phyloP scores from a whole-genome alignment of 345 rosid genomes.

The Gossypium mustelinum region DNA sequence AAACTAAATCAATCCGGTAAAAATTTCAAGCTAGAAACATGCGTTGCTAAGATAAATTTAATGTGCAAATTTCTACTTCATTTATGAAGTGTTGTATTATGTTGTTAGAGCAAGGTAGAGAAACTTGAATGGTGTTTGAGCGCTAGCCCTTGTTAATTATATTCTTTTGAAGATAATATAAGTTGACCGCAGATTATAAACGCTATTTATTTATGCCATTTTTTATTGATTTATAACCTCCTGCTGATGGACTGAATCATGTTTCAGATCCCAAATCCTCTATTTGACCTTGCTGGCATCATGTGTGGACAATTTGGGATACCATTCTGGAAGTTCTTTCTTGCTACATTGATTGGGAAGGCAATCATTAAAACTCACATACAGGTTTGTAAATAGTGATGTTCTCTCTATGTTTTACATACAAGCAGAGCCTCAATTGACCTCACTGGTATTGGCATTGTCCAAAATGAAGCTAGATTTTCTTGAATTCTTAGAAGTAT shows the following conservation, averaged over 20 bases:
- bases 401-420: not conserved
- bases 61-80: not conserved
- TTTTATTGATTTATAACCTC: not conserved
- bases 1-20: not conserved
- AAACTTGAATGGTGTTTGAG: not conserved
- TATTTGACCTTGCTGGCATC: conserved; percentile 98
- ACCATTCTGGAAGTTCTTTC: conserved; percentile 85
- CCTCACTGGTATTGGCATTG: not conserved
- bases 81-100: not conserved
- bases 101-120: not conserved
- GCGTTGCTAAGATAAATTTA: not conserved
- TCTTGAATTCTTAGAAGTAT: not conserved
- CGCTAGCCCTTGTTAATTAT: not conserved
- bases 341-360: conserved; percentile 87
- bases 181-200: not conserved
- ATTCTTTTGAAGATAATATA: not conserved
- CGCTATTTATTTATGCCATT: not conserved
- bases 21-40: not conserved
- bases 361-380: conserved; percentile 96
- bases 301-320: conserved; percentile 98
- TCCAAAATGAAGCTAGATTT: conserved; percentile 1
- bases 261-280: conserved; percentile 88
- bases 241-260: conserved; percentile 10
- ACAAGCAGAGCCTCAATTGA: not conserved
- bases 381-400: conserved; percentile 56